phyloP scores from a whole-genome alignment of 768 basidiomycete genomes.

The Pulveroboletus sp. region DNA sequence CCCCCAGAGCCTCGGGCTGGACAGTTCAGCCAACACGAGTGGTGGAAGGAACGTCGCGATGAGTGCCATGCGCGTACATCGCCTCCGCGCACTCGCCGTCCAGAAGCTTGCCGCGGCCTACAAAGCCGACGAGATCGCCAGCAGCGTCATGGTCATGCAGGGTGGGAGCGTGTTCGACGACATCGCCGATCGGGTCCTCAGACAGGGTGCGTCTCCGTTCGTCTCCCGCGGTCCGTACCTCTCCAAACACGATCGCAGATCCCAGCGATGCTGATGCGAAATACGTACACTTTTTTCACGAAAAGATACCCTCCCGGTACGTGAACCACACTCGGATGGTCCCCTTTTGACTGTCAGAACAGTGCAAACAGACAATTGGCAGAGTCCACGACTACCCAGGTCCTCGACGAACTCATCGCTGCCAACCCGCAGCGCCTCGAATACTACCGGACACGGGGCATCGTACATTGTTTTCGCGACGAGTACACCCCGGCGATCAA shows the following conservation, averaged over 20 bases:
- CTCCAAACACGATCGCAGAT: conserved; percentile 39
- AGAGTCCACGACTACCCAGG: conserved; percentile 73
- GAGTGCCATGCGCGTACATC: conserved; percentile 80
- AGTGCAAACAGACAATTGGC: conserved; percentile 64
- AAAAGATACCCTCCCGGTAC: conserved; percentile 90
- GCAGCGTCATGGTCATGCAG: conserved; percentile 94
- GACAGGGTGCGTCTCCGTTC: conserved; percentile 48
- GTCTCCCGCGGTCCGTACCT: conserved; percentile 14
- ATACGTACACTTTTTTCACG: conserved; percentile 93
- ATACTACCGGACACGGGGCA: conserved; percentile 84
- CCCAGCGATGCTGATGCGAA: conserved; percentile 72
- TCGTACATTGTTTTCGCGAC: conserved; percentile 85
- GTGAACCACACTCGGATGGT: conserved; percentile 19
- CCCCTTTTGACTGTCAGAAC: conserved; percentile 15
- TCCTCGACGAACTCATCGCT: conserved; percentile 75
- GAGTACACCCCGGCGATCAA: conserved; percentile 69
- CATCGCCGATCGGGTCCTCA: conserved; percentile 83
- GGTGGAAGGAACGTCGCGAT: conserved; percentile 74
- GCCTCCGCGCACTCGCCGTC: conserved; percentile 75
- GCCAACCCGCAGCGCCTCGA: conserved; percentile 72
- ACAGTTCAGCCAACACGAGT: conserved; percentile 46
- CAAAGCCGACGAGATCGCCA: conserved; percentile 83
- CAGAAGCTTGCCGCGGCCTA: conserved; percentile 86
- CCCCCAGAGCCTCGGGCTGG: conserved; percentile 61
- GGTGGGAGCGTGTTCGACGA: conserved; percentile 91